Evolutionary conservation across 2,329 filamentous ascomycete genomes (phyloP).

Genomic region (Beauveria sp.): DNA sequence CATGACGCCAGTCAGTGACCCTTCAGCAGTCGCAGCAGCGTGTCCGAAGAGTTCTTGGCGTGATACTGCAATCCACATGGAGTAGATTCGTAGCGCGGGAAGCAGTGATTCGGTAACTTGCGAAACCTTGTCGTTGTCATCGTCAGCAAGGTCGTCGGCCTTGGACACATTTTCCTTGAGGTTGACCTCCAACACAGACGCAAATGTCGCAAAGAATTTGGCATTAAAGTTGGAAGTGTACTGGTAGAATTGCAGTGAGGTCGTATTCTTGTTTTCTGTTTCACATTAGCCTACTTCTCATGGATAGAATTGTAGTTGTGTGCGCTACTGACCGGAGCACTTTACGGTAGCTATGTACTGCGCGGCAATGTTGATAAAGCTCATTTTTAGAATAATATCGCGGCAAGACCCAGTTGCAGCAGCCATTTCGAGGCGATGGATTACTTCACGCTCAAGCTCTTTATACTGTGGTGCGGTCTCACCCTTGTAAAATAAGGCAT

Average conservation of each 20-base stretch:
- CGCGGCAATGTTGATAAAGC: conserved; percentile 78
- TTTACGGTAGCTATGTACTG: conserved; percentile 56
- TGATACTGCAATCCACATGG: conserved; percentile 44
- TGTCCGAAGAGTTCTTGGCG: conserved; percentile 39
- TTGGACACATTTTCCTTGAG: conserved; percentile 34
- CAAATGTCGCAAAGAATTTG: conserved; percentile 64
- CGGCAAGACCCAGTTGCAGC: conserved; percentile 62
- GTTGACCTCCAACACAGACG: conserved; percentile 63
- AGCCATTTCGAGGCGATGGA: conserved; percentile 67
- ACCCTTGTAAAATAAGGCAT: conserved; percentile 76
- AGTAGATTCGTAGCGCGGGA: conserved; percentile 44
- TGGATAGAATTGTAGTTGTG: not conserved
- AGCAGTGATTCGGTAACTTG: conserved; percentile 36
- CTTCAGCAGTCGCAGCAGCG: conserved; percentile 31
- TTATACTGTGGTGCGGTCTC: conserved; percentile 65
- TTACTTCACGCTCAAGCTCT: conserved; percentile 78
- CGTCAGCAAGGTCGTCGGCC: conserved; percentile 17
- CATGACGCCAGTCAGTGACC: conserved; percentile 38
- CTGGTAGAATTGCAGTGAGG: conserved; percentile 42
- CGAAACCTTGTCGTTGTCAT: conserved; percentile 25
- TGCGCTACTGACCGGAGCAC: conserved; percentile 25
- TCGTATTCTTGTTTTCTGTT: conserved; percentile 38
- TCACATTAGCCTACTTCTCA: conserved; percentile 13
- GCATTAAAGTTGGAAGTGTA: conserved; percentile 73
- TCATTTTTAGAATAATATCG: conserved; percentile 65